Conservation (phyloP, 2,329 filamentous ascomycete genomes). For the Myriosclerotinia duriaeana region DNA sequence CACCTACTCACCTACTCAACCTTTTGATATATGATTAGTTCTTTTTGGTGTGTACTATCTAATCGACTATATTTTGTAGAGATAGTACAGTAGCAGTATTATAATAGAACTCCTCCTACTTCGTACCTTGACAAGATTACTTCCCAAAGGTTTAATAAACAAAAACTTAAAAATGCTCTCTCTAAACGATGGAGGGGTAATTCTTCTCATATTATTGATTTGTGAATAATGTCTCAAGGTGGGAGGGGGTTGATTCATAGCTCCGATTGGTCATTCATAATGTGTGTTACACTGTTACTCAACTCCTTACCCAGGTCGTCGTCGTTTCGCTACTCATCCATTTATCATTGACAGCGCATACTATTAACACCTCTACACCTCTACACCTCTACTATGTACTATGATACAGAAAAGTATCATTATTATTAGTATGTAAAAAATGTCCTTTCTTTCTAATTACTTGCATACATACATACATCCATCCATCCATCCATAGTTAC, state of each 20-base stretch:
- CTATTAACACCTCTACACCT: not conserved
- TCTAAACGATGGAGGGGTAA: too few species aligned
- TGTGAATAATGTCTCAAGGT: not conserved
- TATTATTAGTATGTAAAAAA: not conserved
- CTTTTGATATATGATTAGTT: too few species aligned
- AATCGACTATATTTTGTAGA: too few species aligned
- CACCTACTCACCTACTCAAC: too few species aligned
- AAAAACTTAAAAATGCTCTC: too few species aligned
- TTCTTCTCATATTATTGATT: not conserved
- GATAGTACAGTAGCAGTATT: too few species aligned
- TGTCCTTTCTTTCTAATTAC: not conserved
- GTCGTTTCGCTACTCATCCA: not conserved
- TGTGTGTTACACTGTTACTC: not conserved
- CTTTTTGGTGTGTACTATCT: too few species aligned
- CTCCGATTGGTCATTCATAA: not conserved
- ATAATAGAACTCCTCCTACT: too few species aligned
- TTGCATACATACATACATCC: not conserved
- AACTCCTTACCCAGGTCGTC: not conserved
- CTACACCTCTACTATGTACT: too few species aligned
- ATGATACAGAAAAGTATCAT: slow-evolving; percentile 3
- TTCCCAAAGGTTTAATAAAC: too few species aligned
- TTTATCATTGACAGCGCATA: slow-evolving; percentile 18
- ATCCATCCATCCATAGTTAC: not conserved
- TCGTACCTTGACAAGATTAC: too few species aligned
- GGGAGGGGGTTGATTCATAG: not conserved